A percentile compares a stretch with the other conserved stretches of the same genome.
phyloP scores from a whole-genome alignment of 2,329 filamentous ascomycete genomes.

The Akanthomyces uredinophilus region DNA sequence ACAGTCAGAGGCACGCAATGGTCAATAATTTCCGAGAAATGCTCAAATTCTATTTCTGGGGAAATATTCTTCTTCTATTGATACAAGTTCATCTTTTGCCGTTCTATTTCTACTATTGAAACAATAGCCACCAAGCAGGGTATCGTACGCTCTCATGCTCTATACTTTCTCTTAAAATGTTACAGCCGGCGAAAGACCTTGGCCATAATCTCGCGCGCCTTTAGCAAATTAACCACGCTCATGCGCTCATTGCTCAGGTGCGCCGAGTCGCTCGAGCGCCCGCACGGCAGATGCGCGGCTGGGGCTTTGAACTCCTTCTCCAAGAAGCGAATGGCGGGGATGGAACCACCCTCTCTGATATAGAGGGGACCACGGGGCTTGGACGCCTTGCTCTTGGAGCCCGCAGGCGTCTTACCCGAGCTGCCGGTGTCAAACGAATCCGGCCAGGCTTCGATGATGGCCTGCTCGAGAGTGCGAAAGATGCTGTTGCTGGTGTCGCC shows the following conservation, averaged over 20 bases:
- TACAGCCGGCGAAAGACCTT: conserved; percentile 71
- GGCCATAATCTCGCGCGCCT: conserved; percentile 87
- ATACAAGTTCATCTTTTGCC: not conserved
- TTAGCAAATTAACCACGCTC: conserved; percentile 78
- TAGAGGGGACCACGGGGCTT: conserved; percentile 67
- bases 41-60: not conserved
- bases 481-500: conserved; percentile 88
- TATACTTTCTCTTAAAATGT: conserved; percentile 4
- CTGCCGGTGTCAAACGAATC: conserved; percentile 38
- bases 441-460: conserved; percentile 80
- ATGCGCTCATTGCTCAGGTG: conserved; percentile 96
- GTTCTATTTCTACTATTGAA: not conserved
- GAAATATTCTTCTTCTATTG: not conserved
- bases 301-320: conserved; percentile 92
- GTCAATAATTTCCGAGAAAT: not conserved
- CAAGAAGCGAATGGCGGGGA: conserved; percentile 87
- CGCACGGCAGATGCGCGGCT: conserved; percentile 88
- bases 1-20: not conserved
- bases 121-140: not conserved
- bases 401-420: not conserved
- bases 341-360: conserved; percentile 92
- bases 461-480: conserved; percentile 80
- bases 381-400: conserved; percentile 14
- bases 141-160: conserved; percentile 6
- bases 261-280: conserved; percentile 87